phyloP scores from a whole-genome alignment of 768 basidiomycete species.

The Cubamyces lactineus region DNA sequence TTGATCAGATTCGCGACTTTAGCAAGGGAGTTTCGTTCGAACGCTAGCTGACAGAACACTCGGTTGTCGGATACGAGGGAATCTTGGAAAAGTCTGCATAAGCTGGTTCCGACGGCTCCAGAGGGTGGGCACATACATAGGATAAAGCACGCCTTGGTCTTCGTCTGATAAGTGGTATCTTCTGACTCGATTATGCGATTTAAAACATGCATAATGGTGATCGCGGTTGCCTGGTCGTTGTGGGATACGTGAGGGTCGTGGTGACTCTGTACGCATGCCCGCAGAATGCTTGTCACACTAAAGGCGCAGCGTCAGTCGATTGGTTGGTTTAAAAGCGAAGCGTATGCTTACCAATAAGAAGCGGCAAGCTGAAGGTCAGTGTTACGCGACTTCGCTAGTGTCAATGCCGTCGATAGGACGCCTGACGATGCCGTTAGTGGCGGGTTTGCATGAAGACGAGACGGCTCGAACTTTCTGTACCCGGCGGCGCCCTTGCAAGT shows the following conservation, averaged over 20 bases:
- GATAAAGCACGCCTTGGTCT: constrained; percentile 75
- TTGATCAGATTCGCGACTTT: constrained; percentile 56
- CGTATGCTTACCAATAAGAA: constrained; percentile 58
- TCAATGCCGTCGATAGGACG: constrained; percentile 48
- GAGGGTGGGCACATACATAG: constrained; percentile 54
- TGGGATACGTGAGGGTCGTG: constrained; percentile 26
- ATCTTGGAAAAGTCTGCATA: constrained; percentile 41
- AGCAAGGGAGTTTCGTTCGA: constrained; percentile 67
- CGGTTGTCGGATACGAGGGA: constrained; percentile 73
- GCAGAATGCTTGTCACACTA: constrained; percentile 65
- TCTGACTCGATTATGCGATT: constrained; percentile 58
- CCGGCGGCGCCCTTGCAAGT: constrained; percentile 48
- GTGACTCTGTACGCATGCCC: constrained; percentile 46
- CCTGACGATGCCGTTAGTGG: constrained; percentile 31
- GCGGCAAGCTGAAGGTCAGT: constrained; percentile 71
- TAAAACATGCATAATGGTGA: constrained; percentile 71
- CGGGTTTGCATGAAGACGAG: constrained; percentile 17
- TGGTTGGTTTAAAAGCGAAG: neutral
- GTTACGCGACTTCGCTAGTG: constrained; percentile 59
- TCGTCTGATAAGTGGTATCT: constrained; percentile 44
- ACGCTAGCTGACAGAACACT: constrained; percentile 66
- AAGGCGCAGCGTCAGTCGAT: neutral
- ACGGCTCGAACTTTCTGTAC: constrained; percentile 40
- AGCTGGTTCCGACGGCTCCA: neutral
- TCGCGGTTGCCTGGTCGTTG: constrained; percentile 49